A percentile compares a stretch with the other conserved stretches of the same genome.
Conservation (phyloP, 108 stramenopile genomes). For the Conticribra guillardii region DNA sequence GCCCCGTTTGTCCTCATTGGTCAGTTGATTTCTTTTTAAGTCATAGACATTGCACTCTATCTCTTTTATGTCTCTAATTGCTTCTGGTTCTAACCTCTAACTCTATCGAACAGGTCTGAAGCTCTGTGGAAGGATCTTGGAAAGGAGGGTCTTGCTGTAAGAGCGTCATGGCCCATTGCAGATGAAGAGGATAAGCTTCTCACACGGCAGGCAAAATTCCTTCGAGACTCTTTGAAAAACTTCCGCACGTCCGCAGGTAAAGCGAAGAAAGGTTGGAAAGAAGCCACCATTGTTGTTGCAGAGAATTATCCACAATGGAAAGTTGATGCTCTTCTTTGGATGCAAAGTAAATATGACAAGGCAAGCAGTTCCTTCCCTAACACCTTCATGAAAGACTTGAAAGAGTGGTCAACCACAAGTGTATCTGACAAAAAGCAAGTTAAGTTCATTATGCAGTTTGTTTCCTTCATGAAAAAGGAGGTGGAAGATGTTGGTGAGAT, state of each 20-base stretch:
- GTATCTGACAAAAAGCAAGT: constrained; percentile 87
- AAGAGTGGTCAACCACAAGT: constrained; percentile 70
- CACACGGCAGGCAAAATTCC: constrained; percentile 84
- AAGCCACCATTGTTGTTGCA: constrained; percentile 75
- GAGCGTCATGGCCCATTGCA: constrained; percentile 87
- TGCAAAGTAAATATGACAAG: constrained; percentile 74
- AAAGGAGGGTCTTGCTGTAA: constrained; percentile 80
- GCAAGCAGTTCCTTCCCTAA: constrained; percentile 44
- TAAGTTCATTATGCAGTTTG: constrained; percentile 94
- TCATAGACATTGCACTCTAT: constrained; percentile 9
- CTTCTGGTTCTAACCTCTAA: constrained; percentile 3
- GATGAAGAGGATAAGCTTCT: constrained; percentile 85
- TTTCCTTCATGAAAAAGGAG: constrained; percentile 89
- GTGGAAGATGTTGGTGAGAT: constrained; percentile 82
- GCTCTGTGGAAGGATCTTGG: constrained; percentile 78
- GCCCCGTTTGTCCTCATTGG: constrained; percentile 94
- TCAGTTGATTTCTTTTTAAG: constrained; percentile 41
- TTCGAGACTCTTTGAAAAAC: constrained; percentile 70
- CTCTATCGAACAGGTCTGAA: constrained; percentile 57
- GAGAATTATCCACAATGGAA: constrained; percentile 91
- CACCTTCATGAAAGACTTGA: constrained; percentile 80
- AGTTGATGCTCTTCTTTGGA: constrained; percentile 78
- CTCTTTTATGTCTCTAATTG: constrained; percentile 1
- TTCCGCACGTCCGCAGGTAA: constrained; percentile 82
- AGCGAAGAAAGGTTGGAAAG: constrained; percentile 77